Percentiles rank a stretch among this genome's conserved stretches.
Evolutionary conservation across 2,329 filamentous ascomycete species (phyloP).

Genomic region (Arthroderma sp.): DNA sequence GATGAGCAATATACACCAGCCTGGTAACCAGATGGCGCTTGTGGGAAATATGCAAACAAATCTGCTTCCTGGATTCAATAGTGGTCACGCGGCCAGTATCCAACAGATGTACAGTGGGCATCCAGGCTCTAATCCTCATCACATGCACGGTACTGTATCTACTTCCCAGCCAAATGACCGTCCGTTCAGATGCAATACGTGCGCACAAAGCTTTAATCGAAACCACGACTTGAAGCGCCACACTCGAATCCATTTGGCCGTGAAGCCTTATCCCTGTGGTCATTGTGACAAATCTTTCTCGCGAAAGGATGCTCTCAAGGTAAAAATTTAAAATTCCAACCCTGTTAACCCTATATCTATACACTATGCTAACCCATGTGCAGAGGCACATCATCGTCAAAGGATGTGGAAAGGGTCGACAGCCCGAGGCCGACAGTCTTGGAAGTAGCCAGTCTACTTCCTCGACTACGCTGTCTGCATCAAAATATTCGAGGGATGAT

Average conservation of each 20-base stretch:
- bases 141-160: conserved; percentile 38
- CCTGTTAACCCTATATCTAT: not conserved
- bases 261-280: conserved; percentile 87
- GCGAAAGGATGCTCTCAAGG: conserved; percentile 91
- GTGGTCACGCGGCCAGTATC: conserved; percentile 43
- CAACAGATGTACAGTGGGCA: conserved; percentile 48
- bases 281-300: conserved; percentile 96
- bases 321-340: conserved; percentile 32
- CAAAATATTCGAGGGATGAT: not conserved
- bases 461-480: not conserved
- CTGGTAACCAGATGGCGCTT: conserved; percentile 57
- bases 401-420: conserved; percentile 39
- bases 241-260: conserved; percentile 83
- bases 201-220: conserved; percentile 83
- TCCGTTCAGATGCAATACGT: conserved; percentile 89
- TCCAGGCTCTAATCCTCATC: conserved; percentile 30
- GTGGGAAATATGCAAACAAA: conserved; percentile 46
- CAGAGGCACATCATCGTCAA: conserved; percentile 53
- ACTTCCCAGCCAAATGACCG: conserved; percentile 54
- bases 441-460: not conserved
- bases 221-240: conserved; percentile 95
- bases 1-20: conserved; percentile 66
- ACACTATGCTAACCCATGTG: conserved; percentile 3
- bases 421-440: conserved; percentile 1
- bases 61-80: conserved; percentile 48